These are phyloP conservation scores for Thymus mandschuricus DNA, from an alignment of 257 asterid species.

Conservation along the genomic window DNA sequence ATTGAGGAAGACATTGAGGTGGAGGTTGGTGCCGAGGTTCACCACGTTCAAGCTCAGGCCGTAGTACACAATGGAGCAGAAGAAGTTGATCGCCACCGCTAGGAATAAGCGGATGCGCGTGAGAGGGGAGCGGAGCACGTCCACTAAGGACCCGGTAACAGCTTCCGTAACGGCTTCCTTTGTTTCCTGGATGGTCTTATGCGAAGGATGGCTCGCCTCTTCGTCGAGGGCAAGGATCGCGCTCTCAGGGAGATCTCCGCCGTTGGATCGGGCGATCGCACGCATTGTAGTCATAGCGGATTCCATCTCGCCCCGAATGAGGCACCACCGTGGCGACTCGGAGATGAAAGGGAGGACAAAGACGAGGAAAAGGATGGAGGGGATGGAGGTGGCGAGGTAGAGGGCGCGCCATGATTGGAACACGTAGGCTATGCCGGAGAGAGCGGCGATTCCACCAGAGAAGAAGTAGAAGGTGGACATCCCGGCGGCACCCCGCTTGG, in stretches of 20 bases:
- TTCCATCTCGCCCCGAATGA: slow-evolving; percentile 55
- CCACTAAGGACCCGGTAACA: slow-evolving; percentile 59
- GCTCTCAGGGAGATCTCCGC: slow-evolving; percentile 46
- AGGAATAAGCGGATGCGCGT: slow-evolving; percentile 67
- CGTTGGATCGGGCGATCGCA: slow-evolving; percentile 59
- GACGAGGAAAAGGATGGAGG: slow-evolving; percentile 58
- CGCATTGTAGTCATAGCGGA: slow-evolving; percentile 65
- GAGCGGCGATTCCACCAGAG: slow-evolving; percentile 74
- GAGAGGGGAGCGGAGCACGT: slow-evolving; percentile 56
- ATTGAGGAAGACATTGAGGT: slow-evolving; percentile 71
- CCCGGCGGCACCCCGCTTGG: slow-evolving; percentile 73
- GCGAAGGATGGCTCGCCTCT: slow-evolving; percentile 26
- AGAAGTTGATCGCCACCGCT: slow-evolving; percentile 72
- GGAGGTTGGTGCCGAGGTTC: slow-evolving; percentile 79
- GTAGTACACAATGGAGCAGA: slow-evolving; percentile 79
- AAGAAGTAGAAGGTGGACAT: slow-evolving; percentile 96
- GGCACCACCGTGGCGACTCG: slow-evolving; percentile 92
- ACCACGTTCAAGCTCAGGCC: slow-evolving; percentile 81
- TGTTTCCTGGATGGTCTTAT: background rate
- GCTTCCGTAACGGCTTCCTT: slow-evolving; percentile 54
- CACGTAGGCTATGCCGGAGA: slow-evolving; percentile 66
- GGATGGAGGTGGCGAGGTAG: slow-evolving; percentile 68
- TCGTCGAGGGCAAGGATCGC: slow-evolving; percentile 62
- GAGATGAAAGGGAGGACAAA: slow-evolving; percentile 64
- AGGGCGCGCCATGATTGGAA: slow-evolving; percentile 75